Evolutionary conservation across 768 basidiomycete species (phyloP).

Genomic region (Chalciporus sphaerocephalus): DNA sequence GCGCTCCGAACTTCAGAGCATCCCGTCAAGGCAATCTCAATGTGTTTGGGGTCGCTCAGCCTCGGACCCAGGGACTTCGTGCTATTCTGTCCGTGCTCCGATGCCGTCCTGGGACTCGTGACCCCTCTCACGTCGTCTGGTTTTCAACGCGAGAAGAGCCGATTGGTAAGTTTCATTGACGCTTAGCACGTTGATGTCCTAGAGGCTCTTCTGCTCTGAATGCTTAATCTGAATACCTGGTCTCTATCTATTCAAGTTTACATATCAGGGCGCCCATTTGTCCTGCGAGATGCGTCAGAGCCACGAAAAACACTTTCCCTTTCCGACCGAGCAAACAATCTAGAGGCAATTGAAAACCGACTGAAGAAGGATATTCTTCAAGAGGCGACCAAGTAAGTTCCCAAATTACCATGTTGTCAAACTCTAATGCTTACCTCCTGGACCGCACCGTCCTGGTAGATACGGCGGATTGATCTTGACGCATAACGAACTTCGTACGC

Average conservation of each 20-base stretch:
- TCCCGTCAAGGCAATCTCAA: constrained; percentile 76
- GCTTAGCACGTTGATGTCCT: background rate
- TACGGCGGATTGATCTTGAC: constrained; percentile 89
- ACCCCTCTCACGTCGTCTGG: constrained; percentile 83
- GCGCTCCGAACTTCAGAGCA: constrained; percentile 93
- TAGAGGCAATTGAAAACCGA: constrained; percentile 88
- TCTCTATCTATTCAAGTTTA: constrained; percentile 50
- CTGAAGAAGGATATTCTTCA: constrained; percentile 88
- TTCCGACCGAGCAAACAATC: constrained; percentile 90
- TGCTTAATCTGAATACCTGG: background rate
- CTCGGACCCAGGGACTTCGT: constrained; percentile 84
- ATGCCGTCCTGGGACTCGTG: constrained; percentile 58
- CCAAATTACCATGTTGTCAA: background rate
- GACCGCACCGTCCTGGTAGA: constrained; percentile 35
- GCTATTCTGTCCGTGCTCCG: constrained; percentile 84
- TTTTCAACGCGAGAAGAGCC: constrained; percentile 97
- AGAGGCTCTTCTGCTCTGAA: background rate
- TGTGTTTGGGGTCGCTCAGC: constrained; percentile 94
- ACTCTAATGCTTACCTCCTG: background rate
- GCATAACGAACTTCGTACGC: constrained; percentile 84
- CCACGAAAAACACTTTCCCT: constrained; percentile 74
- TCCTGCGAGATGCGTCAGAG: constrained; percentile 81
- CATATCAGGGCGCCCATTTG: constrained; percentile 89
- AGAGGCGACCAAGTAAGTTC: constrained; percentile 63
- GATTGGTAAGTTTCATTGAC: constrained; percentile 52